These are phyloP conservation scores for Nakataea oryzae DNA, from an alignment of 2,329 filamentous ascomycete species.

Conservation along the genomic window DNA sequence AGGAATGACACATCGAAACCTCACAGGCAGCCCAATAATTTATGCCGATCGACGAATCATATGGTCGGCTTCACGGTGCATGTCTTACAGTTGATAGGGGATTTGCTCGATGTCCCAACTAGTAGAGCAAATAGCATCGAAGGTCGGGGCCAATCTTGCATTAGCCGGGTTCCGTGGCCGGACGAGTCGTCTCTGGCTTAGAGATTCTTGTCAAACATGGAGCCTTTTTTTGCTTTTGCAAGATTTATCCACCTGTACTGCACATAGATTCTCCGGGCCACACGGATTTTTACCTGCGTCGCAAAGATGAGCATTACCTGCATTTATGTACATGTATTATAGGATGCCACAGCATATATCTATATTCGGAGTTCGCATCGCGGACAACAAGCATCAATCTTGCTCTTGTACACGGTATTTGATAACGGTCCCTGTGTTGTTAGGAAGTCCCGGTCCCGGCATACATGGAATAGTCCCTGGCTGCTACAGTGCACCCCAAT, in stretches of 20 bases:
- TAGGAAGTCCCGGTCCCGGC: not conserved
- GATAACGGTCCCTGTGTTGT: not conserved
- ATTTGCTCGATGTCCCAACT: not conserved
- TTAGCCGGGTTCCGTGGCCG: not conserved
- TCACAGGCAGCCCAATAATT: not conserved
- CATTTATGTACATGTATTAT: not conserved
- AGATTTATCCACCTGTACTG: not conserved
- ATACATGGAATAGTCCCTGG: not conserved
- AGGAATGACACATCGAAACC: not conserved
- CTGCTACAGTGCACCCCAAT: not conserved
- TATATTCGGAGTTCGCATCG: not conserved
- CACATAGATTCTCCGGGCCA: not conserved
- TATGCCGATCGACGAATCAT: not conserved
- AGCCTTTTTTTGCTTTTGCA: not conserved
- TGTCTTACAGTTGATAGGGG: not conserved
- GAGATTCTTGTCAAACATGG: not conserved
- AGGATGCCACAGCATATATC: not conserved
- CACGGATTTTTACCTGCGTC: not conserved
- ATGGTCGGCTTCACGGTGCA: not conserved
- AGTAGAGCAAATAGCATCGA: not conserved
- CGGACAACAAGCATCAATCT: not conserved
- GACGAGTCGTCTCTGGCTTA: not conserved
- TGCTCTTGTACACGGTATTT: not conserved
- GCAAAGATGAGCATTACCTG: not conserved
- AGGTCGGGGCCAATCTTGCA: not conserved